A percentile compares a stretch with the other conserved stretches of the same genome.
phyloP scores from a whole-genome alignment of 768 basidiomycete species.

The Suillus clintonianus region DNA sequence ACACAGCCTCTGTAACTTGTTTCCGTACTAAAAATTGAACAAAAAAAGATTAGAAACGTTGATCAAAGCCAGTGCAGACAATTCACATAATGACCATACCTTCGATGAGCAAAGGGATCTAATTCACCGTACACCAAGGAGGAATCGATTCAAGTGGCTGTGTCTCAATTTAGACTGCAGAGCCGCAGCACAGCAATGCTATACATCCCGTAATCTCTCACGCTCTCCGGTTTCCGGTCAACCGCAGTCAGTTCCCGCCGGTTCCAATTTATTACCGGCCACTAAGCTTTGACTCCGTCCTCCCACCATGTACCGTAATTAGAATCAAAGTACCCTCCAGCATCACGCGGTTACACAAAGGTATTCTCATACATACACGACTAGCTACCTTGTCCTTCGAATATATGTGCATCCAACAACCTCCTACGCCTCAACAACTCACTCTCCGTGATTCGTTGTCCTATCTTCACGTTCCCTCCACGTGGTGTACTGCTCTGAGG shows the following conservation, averaged over 20 bases:
- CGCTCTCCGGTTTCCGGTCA: constrained; percentile 2
- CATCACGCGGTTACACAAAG: too few relatives aligned
- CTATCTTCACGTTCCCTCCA: constrained; percentile 43
- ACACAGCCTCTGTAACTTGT: constrained; percentile 19
- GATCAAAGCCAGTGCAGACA: constrained; percentile 27
- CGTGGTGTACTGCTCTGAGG: constrained; percentile 32
- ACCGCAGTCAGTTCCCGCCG: not conserved
- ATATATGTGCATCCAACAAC: constrained; percentile 74
- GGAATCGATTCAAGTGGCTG: constrained; percentile 27
- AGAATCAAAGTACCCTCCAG: too few relatives aligned
- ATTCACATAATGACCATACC: too few relatives aligned
- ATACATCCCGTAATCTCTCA: not conserved
- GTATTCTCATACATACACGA: too few relatives aligned
- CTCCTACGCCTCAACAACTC: constrained; percentile 80
- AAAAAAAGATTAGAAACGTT: not conserved
- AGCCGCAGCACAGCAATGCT: constrained; percentile 35
- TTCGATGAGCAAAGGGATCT: too few relatives aligned
- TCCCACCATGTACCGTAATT: too few relatives aligned
- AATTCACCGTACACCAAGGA: too few relatives aligned
- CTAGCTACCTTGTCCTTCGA: constrained; percentile 26
- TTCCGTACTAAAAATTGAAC: too few relatives aligned
- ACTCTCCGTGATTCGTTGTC: constrained; percentile 73
- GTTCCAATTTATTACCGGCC: not conserved
- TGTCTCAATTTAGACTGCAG: constrained; percentile 34
- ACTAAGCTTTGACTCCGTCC: too few relatives aligned